These are phyloP conservation scores for Dentipellis fragilis DNA, from an alignment of 768 basidiomycete species.

Conservation along the genomic window DNA sequence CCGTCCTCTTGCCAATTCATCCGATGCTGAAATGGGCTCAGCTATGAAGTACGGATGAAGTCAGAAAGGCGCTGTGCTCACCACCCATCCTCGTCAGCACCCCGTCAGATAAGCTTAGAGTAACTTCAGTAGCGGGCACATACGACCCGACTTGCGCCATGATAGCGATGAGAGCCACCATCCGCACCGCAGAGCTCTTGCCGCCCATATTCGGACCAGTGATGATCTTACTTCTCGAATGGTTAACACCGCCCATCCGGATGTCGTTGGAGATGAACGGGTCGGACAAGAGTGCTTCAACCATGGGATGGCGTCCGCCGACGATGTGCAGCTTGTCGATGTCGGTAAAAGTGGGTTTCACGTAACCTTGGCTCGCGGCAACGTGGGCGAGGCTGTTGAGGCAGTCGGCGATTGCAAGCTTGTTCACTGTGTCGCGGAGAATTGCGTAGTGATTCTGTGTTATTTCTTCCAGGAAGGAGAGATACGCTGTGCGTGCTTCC, in stretches of 20 bases:
- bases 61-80: conserved; percentile 21
- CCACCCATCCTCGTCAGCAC: conserved; percentile 88
- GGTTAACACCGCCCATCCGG: conserved; percentile 41
- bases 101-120: conserved; percentile 71
- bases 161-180: conserved; percentile 65
- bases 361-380: conserved; percentile 66
- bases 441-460: conserved; percentile 54
- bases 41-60: conserved; percentile 1
- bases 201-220: conserved; percentile 87
- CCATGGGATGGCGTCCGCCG: conserved; percentile 90
- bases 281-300: conserved; percentile 65
- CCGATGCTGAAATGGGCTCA: conserved; percentile 46
- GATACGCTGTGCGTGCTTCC: conserved; percentile 58
- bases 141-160: conserved; percentile 91
- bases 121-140: conserved; percentile 73
- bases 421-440: conserved; percentile 67
- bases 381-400: conserved; percentile 76
- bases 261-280: conserved; percentile 86
- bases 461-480: conserved; percentile 62
- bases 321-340: conserved; percentile 61
- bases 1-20: conserved; percentile 77
- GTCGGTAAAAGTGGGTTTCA: conserved; percentile 65
- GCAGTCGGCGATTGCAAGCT: conserved; percentile 81
- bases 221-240: conserved; percentile 53
- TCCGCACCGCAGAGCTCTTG: conserved; percentile 77